These are phyloP conservation scores for Kodamaea lidongshanica DNA, from an alignment of 805 yeast genomes.

Conservation along the genomic window DNA sequence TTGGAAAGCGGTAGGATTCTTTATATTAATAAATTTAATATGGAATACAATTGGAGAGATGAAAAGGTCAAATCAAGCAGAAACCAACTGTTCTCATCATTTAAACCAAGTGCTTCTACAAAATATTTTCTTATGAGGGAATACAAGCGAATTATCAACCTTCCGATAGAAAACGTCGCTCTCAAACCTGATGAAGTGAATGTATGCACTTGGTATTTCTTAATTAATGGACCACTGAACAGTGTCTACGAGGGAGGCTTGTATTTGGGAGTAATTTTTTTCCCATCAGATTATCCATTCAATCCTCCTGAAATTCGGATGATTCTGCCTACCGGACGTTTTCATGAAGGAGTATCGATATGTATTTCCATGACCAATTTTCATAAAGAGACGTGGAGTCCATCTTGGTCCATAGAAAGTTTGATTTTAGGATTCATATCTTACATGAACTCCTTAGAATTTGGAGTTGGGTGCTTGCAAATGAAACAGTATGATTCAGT, in stretches of 20 bases:
- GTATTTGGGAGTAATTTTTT: constrained; percentile 12
- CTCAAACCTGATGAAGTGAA: constrained; percentile 11
- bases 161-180: constrained; percentile 11
- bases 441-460: constrained; percentile 12
- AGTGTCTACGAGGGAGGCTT: constrained; percentile 13
- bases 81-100: too few relatives aligned
- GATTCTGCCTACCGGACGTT: constrained; percentile 15
- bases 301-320: constrained; percentile 16
- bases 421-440: constrained; percentile 13
- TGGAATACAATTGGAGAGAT: too few relatives aligned
- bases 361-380: constrained; percentile 13
- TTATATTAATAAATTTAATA: too few relatives aligned
- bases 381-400: constrained; percentile 14
- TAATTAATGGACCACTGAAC: constrained; percentile 10
- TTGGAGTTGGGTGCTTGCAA: constrained; percentile 10
- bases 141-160: constrained; percentile 4
- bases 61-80: too few relatives aligned
- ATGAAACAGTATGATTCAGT: neutral
- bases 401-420: constrained; percentile 14
- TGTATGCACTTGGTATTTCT: constrained; percentile 13
- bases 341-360: constrained; percentile 8
- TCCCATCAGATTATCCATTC: constrained; percentile 13
- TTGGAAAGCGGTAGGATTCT: too few relatives aligned
- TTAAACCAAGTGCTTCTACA: constrained; percentile 3
- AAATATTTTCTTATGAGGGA: constrained; percentile 10